Base-by-base conservation (phyloP, 2,329 filamentous ascomycete genomes). In the Ophiostoma montium region DNA sequence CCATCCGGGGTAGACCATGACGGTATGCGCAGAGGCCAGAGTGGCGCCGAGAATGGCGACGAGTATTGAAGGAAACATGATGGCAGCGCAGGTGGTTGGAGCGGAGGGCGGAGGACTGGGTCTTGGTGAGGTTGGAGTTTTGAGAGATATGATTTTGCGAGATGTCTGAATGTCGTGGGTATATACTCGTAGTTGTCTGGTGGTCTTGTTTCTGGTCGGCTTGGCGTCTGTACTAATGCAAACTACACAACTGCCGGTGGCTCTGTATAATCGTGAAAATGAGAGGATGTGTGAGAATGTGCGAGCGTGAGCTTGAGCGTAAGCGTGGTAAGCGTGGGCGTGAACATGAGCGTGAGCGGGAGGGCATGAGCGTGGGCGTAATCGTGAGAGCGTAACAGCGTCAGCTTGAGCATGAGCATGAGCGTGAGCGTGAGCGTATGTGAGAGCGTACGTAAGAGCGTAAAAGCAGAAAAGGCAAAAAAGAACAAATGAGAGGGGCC, bases 1-100 rank as follows among this genome's bases (percentile, higher is more conserved):
- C 80, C 84, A 90, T 57, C 84, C 85, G 0, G 87, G 88, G 61
- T 94, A 94, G 54, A 82, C 81, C 63, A 94, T 82, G 61, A 94
- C 75, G n/a, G 75, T 84, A 63, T 94, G 86, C n/a, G 81, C 80
- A 32, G 73, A 68, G 54, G 70, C 69, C 58, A 80, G 55, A 36
- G 69, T 65, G 52, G 70, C 71, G 56, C 69, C 58, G 60, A 67
- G 60, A 50, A 75, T 54, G 50, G 67, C 61, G 53, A 70, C 52
- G 51, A 70, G 54, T 60, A 68, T 59, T 58, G 48, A 48, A 13
- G 18, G 4, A 10, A 38, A 46, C 35, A 32, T 51, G 35, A 33
- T 21, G 19, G 12, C 5, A 2, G 3, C 8, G 4, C 11, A 12
- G 16, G 13, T 27, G 10, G 38, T 27, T 38, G 35, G 10, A 15